These are phyloP conservation scores for Eragrostis curvula DNA, from an alignment of 176 grass and related monocot genomes.

Conservation along the genomic window DNA sequence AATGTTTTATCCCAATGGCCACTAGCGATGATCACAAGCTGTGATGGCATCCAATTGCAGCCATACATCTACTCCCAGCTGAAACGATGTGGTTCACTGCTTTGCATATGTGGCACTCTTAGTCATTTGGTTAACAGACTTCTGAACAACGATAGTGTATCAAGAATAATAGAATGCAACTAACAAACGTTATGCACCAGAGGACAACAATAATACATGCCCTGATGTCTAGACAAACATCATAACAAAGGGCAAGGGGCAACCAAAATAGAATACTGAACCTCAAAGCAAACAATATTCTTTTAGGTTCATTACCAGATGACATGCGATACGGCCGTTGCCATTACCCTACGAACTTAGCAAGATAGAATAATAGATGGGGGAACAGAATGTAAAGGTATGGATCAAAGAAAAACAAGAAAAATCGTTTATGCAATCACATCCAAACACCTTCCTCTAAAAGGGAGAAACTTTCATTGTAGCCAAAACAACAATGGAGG, in stretches of 20 bases:
- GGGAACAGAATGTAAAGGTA: not conserved
- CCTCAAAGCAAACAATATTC: constrained; percentile 18
- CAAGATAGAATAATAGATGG: not conserved
- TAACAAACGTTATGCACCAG: constrained; percentile 17
- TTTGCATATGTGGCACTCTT: constrained; percentile 12
- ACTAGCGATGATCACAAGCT: not conserved
- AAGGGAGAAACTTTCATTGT: constrained; percentile 10
- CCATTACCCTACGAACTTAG: not conserved
- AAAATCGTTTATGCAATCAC: not conserved
- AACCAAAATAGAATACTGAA: constrained; percentile 4
- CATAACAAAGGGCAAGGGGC: not conserved
- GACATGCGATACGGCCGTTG: not conserved
- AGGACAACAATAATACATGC: not conserved
- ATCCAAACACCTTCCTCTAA: not conserved
- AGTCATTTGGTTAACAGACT: not conserved
- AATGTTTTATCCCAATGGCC: constrained; percentile 23
- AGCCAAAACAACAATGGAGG: not conserved
- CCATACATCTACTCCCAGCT: not conserved
- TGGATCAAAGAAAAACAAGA: not conserved
- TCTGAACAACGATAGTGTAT: not conserved
- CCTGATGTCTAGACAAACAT: not conserved
- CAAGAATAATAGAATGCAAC: constrained; percentile 5
- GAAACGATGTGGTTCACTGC: constrained; percentile 4
- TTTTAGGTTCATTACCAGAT: constrained; percentile 10
- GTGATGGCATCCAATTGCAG: not conserved